Evolutionary conservation across 164 flowering plant genomes (phyloP).

Genomic region (Aristolochia californica): DNA sequence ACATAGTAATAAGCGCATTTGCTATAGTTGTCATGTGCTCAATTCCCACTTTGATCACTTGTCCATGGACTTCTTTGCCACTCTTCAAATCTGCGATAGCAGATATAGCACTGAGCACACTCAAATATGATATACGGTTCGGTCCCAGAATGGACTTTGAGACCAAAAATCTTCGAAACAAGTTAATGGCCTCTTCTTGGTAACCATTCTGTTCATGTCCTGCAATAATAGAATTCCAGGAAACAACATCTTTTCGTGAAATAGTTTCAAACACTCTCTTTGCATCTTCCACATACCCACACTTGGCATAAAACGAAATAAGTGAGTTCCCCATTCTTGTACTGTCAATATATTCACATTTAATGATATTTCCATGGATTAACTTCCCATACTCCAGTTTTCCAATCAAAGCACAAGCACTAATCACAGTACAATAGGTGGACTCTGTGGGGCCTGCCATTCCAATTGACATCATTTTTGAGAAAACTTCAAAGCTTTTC

Average conservation of each 20-base stretch:
- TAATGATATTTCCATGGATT: slow-evolving; percentile 23
- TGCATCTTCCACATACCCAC: slow-evolving; percentile 19
- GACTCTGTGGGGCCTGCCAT: slow-evolving; percentile 11
- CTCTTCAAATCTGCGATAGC: slow-evolving; percentile 11
- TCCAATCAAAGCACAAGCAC: slow-evolving; percentile 18
- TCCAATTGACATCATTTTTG: slow-evolving; percentile 15
- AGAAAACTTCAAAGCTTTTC: slow-evolving; percentile 14
- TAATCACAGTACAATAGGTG: slow-evolving; percentile 21
- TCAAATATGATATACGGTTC: slow-evolving; percentile 23
- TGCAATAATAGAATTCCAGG: slow-evolving; percentile 26
- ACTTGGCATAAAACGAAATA: slow-evolving; percentile 20
- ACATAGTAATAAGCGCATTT: slow-evolving; percentile 28
- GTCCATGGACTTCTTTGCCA: slow-evolving; percentile 25
- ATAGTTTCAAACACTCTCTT: slow-evolving; percentile 16
- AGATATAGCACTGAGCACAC: slow-evolving; percentile 24
- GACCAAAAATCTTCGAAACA: slow-evolving; percentile 17
- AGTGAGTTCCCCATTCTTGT: slow-evolving; percentile 24
- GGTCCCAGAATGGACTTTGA: slow-evolving; percentile 9
- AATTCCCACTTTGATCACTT: slow-evolving; percentile 14
- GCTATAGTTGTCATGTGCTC: slow-evolving; percentile 17
- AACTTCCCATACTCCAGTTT: slow-evolving; percentile 18
- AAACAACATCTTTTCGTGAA: slow-evolving; percentile 18
- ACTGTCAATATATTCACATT: slow-evolving; percentile 11
- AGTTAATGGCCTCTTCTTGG: slow-evolving; percentile 12
- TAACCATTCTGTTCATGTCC: slow-evolving; percentile 21